Conservation (phyloP, 768 basidiomycete genomes). For the Boletus huronensis region DNA sequence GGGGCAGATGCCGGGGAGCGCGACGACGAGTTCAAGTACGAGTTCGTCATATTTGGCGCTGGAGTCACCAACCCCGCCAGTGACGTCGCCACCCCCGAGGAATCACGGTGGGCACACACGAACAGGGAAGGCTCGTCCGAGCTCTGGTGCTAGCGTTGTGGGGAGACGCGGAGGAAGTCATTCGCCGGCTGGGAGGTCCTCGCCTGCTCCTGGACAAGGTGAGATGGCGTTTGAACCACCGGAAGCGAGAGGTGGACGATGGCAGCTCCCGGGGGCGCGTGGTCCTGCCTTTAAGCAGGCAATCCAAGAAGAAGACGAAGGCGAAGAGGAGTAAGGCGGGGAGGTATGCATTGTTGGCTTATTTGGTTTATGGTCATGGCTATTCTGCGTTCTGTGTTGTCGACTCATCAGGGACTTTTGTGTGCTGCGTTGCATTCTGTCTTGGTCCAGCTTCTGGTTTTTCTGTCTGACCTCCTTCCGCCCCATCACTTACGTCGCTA, state of each 20-base stretch:
- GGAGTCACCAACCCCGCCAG: slow-evolving; percentile 42
- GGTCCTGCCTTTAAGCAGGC: slow-evolving; percentile 68
- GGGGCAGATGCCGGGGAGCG: slow-evolving; percentile 49
- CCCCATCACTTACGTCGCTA: slow-evolving; percentile 16
- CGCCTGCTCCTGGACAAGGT: slow-evolving; percentile 48
- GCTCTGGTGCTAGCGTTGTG: slow-evolving; percentile 24
- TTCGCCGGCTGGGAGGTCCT: slow-evolving; percentile 57
- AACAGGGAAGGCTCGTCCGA: slow-evolving; percentile 27
- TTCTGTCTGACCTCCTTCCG: slow-evolving; percentile 1
- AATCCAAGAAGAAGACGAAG: slow-evolving; percentile 86
- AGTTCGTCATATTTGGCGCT: slow-evolving; percentile 24
- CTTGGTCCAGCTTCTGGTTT: background rate
- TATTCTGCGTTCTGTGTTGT: slow-evolving; percentile 11
- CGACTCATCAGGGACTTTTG: slow-evolving; percentile 9
- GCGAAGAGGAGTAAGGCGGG: slow-evolving; percentile 56
- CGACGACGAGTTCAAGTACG: slow-evolving; percentile 25
- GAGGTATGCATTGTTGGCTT: slow-evolving; percentile 5
- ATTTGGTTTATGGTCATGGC: slow-evolving; percentile 4
- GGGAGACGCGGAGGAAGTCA: slow-evolving; percentile 49
- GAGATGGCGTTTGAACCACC: slow-evolving; percentile 48
- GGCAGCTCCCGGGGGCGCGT: slow-evolving; percentile 67
- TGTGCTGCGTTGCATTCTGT: slow-evolving; percentile 8
- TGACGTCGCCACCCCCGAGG: slow-evolving; percentile 47
- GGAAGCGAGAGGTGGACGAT: slow-evolving; percentile 53
- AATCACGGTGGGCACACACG: slow-evolving; percentile 42